A percentile compares a stretch with the other conserved stretches of the same genome.
These are phyloP conservation scores for Falciphora oryzae DNA, from an alignment of 2,329 filamentous ascomycete genomes.

Conservation along the genomic window DNA sequence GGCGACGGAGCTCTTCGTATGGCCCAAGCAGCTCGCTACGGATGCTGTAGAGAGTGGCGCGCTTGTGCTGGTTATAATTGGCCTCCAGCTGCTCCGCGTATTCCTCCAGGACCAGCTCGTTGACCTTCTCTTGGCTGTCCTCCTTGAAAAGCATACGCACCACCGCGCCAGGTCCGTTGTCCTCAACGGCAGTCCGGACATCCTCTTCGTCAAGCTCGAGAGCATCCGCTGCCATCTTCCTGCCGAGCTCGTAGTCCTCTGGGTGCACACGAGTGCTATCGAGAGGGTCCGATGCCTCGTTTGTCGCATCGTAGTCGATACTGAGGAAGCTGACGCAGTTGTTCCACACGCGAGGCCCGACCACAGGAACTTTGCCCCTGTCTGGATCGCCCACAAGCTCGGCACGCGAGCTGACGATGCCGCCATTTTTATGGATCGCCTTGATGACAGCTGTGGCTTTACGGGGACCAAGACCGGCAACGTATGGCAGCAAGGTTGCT, in stretches of 20 bases:
- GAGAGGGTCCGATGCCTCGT: conserved; percentile 79
- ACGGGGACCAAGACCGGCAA: conserved; percentile 84
- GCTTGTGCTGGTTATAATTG: conserved; percentile 90
- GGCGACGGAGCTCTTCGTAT: conserved; percentile 87
- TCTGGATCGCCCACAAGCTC: conserved; percentile 88
- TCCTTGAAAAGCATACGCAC: conserved; percentile 94
- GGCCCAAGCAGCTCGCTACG: conserved; percentile 86
- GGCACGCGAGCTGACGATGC: conserved; percentile 74
- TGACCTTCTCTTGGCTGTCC: conserved; percentile 88
- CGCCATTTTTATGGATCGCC: conserved; percentile 86
- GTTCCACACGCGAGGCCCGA: conserved; percentile 87
- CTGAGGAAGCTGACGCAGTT: conserved; percentile 96
- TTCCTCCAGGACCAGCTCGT: conserved; percentile 92
- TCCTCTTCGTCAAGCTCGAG: conserved; percentile 96
- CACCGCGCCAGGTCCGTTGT: conserved; percentile 83
- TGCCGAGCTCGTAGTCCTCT: conserved; percentile 95
- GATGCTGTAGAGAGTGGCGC: conserved; percentile 92
- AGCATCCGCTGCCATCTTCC: conserved; percentile 97
- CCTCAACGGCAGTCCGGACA: conserved; percentile 87
- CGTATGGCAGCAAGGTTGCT: conserved; percentile 82
- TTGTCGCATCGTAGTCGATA: conserved; percentile 80
- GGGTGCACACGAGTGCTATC: conserved; percentile 97
- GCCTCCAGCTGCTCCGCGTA: conserved; percentile 93
- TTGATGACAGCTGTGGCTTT: conserved; percentile 84
- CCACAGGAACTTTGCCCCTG: conserved; percentile 68